A percentile compares a stretch with the other conserved stretches of the same genome.
These are phyloP conservation scores for Candida boidinii DNA, from an alignment of 805 yeast genomes.

Conservation along the genomic window DNA sequence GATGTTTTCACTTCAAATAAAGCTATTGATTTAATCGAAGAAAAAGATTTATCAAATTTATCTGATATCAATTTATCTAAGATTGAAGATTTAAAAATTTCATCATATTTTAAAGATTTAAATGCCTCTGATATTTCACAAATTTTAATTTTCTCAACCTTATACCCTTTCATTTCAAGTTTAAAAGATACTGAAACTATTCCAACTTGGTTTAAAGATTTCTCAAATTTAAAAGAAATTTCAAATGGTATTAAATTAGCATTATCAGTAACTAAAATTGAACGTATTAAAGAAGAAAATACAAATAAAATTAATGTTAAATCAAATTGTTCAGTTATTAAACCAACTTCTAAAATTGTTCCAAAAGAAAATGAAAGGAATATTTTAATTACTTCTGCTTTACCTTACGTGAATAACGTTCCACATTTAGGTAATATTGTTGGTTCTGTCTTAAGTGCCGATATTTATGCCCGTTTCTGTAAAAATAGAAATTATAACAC, in stretches of 20 bases:
- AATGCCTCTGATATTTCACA: slow-evolving; percentile 34
- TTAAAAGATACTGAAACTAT: slow-evolving; percentile 7
- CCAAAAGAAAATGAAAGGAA: slow-evolving; percentile 74
- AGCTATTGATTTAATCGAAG: slow-evolving; percentile 20
- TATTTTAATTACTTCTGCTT: slow-evolving; percentile 86
- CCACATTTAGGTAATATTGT: slow-evolving; percentile 97
- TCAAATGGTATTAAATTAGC: slow-evolving; percentile 38
- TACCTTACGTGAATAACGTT: slow-evolving; percentile 96
- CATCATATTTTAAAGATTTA: no score
- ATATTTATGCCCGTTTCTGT: slow-evolving; percentile 83
- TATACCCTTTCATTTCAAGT: slow-evolving; percentile 34
- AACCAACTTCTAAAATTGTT: slow-evolving; percentile 30
- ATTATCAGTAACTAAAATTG: slow-evolving; percentile 33
- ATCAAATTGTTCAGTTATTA: slow-evolving; percentile 9
- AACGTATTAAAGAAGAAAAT: slow-evolving; percentile 30
- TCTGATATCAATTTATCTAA: slow-evolving; percentile 28
- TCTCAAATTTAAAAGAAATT: slow-evolving; percentile 30
- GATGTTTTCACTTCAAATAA: slow-evolving; percentile 11
- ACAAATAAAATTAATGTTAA: slow-evolving; percentile 26
- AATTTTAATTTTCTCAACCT: slow-evolving; percentile 50
- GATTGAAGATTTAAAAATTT: slow-evolving; percentile 14
- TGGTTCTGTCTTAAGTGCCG: slow-evolving; percentile 93
- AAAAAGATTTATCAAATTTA: slow-evolving; percentile 38
- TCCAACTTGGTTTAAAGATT: slow-evolving; percentile 33
- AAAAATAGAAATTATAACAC: slow-evolving; percentile 85